Evolutionary conservation across 2,329 filamentous ascomycete species (phyloP), one percentile per base, ranked within the genome.

Genomic region (Myriosclerotinia duriaeana): DNA sequence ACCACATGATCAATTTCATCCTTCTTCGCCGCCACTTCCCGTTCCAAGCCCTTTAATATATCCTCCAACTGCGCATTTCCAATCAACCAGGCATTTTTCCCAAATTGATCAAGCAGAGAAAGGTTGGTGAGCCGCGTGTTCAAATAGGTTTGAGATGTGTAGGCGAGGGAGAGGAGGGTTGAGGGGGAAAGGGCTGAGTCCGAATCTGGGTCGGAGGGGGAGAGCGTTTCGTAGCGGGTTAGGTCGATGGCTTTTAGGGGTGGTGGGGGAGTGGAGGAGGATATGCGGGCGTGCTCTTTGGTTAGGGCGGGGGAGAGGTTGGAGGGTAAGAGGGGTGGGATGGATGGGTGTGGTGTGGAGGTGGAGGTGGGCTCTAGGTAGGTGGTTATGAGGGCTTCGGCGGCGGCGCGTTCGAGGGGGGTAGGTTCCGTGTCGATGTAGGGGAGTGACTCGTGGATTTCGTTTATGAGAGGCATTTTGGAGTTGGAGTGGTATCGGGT

Each of bases 11-110:
- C 93, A 58, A 93, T 84, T 71, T 90, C 87, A 67, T 84, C 82
- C 77, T 88, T 89, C 26, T 85, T 80, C 50, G 81, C 83, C 17
- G 87, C 88, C 60, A 98, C 81, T 73, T 97, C 92, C 54, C 82
- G 82, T 82, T 98, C 94, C 36, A 96, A 75, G 15, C 78, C 78
- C 61, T 84, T 83, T 62, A 96, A 78, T 53, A 92, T 84, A 53
- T 86, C 85, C 79, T 97, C 94, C 26, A 93, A 78, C 71, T 91
- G 87, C 72, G 89, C 86, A 78, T 99, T 99, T 7, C 87, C 87
- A 11, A 96, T 84, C 65, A 99, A 82, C 94, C 95, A 98, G 12
- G 92, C 89, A 77, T 97, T 97, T 79, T 92, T 92, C 71, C 94
- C 95, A 53, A 71, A 76, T 22, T 68, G 67, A 40, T 73, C 69